Conservation (phyloP, 495 filamentous ascomycete species). For the Trichoderma reesei region DNA sequence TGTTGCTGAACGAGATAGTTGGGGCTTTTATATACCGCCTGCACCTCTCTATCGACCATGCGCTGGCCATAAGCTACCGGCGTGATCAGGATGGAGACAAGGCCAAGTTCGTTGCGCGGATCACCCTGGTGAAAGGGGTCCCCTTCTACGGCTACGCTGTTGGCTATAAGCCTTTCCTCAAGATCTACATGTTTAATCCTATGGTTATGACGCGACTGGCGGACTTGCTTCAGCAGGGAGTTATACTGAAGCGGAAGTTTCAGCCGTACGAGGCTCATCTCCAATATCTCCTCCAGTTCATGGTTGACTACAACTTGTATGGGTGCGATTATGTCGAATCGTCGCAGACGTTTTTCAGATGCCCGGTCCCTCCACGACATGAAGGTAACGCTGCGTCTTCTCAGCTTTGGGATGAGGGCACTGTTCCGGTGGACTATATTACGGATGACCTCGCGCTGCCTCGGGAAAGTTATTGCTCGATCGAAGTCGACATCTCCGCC, state of each 20-base stretch:
- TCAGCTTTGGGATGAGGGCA: constrained; percentile 73
- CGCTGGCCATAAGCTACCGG: constrained; percentile 69
- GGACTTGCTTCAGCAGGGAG: constrained; percentile 77
- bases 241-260: constrained; percentile 67
- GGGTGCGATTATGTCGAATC: constrained; percentile 74
- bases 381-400: constrained; percentile 43
- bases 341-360: constrained; percentile 55
- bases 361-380: constrained; percentile 57
- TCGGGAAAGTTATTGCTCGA: constrained; percentile 73
- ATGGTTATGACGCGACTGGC: constrained; percentile 68
- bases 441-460: constrained; percentile 53
- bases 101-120: constrained; percentile 70
- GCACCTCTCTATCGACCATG: constrained; percentile 75
- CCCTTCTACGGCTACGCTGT: constrained; percentile 95
- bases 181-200: constrained; percentile 88
- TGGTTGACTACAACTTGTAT: constrained; percentile 95
- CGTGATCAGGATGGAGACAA: constrained; percentile 60
- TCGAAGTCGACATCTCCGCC: constrained; percentile 83
- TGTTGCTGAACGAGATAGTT: constrained; percentile 37
- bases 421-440: constrained; percentile 37
- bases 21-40: constrained; percentile 59
- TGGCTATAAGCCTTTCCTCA: constrained; percentile 83
- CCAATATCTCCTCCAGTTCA: constrained; percentile 88
- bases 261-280: constrained; percentile 93
- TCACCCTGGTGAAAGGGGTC: constrained; percentile 83